Conservation (phyloP, 805 yeast genomes). For the Hanseniaspora taiwanica region DNA sequence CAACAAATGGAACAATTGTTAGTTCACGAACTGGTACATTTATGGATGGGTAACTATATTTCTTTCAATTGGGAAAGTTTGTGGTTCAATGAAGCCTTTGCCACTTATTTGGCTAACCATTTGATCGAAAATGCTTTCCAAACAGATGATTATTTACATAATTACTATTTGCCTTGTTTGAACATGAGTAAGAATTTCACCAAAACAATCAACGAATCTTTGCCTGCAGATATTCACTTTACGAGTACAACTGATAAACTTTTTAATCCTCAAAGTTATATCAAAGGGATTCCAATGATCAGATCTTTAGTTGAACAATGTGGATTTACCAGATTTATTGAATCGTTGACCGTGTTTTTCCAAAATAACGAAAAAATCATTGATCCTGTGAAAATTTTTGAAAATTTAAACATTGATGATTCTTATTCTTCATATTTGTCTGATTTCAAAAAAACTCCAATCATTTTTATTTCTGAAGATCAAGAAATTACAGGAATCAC, state of each 20-base stretch:
- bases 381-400: constrained; percentile 23
- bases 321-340: constrained; percentile 13
- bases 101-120: constrained; percentile 49
- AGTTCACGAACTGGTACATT: constrained; percentile 66
- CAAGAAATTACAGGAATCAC: background rate
- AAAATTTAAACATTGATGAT: constrained; percentile 9
- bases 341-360: constrained; percentile 11
- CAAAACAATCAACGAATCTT: background rate
- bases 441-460: background rate
- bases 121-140: constrained; percentile 12
- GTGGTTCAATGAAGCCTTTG: constrained; percentile 71
- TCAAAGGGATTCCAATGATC: constrained; percentile 20
- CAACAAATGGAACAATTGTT: constrained; percentile 40
- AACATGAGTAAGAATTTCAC: background rate
- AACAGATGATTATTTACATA: constrained; percentile 13
- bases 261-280: constrained; percentile 20
- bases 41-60: constrained; percentile 63
- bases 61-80: constrained; percentile 57
- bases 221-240: background rate
- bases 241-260: constrained; percentile 14
- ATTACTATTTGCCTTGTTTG: background rate
- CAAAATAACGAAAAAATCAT: constrained; percentile 11
- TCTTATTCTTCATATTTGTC: background rate
- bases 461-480: background rate
- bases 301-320: constrained; percentile 17